phyloP scores from a whole-genome alignment of 2,329 filamentous ascomycete genomes.

The Ampelomyces quisqualis region DNA sequence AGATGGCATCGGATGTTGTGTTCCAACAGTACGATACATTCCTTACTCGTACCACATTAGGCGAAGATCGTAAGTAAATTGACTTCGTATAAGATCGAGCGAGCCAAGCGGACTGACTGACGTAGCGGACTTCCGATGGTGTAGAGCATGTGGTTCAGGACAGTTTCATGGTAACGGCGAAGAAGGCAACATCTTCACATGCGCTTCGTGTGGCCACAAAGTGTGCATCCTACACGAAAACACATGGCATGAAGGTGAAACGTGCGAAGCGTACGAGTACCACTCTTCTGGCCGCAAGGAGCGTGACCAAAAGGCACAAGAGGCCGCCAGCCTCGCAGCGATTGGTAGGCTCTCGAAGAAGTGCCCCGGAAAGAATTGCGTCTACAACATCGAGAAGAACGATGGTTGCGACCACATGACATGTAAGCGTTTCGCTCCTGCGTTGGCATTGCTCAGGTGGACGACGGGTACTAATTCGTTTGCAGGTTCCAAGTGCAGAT shows the following conservation, averaged over 20 bases:
- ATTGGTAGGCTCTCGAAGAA: conserved; percentile 41
- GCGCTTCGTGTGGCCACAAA: conserved; percentile 39
- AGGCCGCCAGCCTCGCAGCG: conserved; percentile 27
- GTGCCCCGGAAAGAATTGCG: conserved; percentile 42
- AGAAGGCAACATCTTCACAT: conserved; percentile 50
- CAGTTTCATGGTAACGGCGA: conserved; percentile 55
- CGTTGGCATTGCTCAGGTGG: no score
- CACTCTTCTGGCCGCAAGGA: conserved; percentile 29
- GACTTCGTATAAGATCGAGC: background rate
- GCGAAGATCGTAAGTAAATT: conserved; percentile 31
- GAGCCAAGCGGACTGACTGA: background rate
- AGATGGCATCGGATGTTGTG: conserved; percentile 18
- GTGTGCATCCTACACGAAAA: conserved; percentile 43
- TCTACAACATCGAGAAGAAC: conserved; percentile 46
- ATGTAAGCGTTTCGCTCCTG: conserved; percentile 23
- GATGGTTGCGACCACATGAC: conserved; percentile 48
- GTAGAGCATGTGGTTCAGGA: conserved; percentile 54
- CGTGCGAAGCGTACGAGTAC: conserved; percentile 44
- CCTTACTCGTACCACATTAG: conserved; percentile 48
- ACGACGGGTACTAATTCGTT: conserved; percentile 5
- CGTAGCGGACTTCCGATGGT: conserved; percentile 55
- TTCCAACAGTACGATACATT: conserved; percentile 45
- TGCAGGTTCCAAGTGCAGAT: conserved; percentile 36
- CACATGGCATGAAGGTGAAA: conserved; percentile 46
- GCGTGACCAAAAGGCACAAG: conserved; percentile 27